A percentile compares a stretch with the other conserved stretches of the same genome.
phyloP scores from a whole-genome alignment of 164 flowering plant genomes.

The Stephania yunnanensis region DNA sequence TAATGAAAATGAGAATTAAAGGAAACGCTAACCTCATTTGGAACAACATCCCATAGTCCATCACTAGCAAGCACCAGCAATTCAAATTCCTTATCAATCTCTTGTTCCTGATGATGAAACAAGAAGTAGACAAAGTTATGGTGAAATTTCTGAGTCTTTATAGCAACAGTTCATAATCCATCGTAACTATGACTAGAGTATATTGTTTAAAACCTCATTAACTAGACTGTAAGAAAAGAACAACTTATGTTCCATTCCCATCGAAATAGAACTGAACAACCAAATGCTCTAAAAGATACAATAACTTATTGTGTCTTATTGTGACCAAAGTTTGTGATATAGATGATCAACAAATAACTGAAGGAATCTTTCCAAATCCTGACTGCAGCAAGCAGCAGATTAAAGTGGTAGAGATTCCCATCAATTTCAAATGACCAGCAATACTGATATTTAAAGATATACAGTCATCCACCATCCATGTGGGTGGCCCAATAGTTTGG shows the following conservation, averaged over 20 bases:
- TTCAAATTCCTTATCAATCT: constrained; percentile 62
- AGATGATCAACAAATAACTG: not conserved
- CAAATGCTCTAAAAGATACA: not conserved
- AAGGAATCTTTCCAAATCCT: not conserved
- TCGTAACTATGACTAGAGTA: not conserved
- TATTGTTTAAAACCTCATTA: not conserved
- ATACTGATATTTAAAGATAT: not conserved
- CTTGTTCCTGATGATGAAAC: constrained; percentile 43
- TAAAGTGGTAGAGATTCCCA: not conserved
- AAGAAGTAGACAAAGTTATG: not conserved
- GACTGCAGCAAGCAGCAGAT: not conserved
- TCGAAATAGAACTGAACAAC: not conserved
- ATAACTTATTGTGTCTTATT: not conserved
- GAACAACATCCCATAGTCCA: constrained; percentile 97
- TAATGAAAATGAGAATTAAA: not conserved
- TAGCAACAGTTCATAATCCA: constrained; percentile 1
- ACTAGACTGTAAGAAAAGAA: not conserved
- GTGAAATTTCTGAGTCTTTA: not conserved
- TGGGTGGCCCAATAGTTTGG: too few species aligned
- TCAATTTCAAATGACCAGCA: not conserved
- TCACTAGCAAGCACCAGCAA: constrained; percentile 86
- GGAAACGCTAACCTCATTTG: constrained; percentile 55
- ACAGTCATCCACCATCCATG: too few species aligned
- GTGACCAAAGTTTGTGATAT: not conserved
- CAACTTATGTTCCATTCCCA: not conserved